These are phyloP conservation scores for Aspergillus bridgeri DNA, from an alignment of 495 filamentous ascomycete species.

Conservation along the genomic window DNA sequence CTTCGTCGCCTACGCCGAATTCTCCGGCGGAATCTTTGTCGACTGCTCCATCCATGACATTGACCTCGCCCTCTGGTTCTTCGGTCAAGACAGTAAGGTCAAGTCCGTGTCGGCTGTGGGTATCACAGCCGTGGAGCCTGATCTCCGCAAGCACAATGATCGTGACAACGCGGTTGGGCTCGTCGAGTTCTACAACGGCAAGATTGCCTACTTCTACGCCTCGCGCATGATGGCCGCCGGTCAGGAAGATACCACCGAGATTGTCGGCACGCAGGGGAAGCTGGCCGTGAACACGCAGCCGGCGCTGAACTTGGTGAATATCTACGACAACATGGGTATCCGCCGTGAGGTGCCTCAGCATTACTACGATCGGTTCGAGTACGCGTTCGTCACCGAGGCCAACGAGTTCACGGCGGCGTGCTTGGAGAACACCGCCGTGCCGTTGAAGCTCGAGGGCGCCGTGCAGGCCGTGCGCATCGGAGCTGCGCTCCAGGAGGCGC, in stretches of 20 bases:
- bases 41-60: slow-evolving; percentile 59
- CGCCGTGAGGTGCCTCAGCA: slow-evolving; percentile 53
- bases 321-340: slow-evolving; percentile 47
- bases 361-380: slow-evolving; percentile 61
- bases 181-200: slow-evolving; percentile 59
- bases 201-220: slow-evolving; percentile 59
- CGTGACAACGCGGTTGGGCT: slow-evolving; percentile 61
- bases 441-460: slow-evolving; percentile 51
- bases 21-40: slow-evolving; percentile 59
- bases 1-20: slow-evolving; percentile 55
- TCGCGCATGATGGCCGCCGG: slow-evolving; percentile 62
- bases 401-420: slow-evolving; percentile 56
- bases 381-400: slow-evolving; percentile 60
- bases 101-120: slow-evolving; percentile 53
- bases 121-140: slow-evolving; percentile 59
- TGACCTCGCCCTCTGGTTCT: slow-evolving; percentile 57
- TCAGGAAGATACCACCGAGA: slow-evolving; percentile 61
- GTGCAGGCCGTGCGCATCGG: slow-evolving; percentile 61
- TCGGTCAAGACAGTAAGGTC: slow-evolving; percentile 44
- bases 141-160: slow-evolving; percentile 55
- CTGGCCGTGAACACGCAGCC: slow-evolving; percentile 56
- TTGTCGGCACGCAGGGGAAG: slow-evolving; percentile 62
- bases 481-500: slow-evolving; percentile 55
- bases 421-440: slow-evolving; percentile 50
- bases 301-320: slow-evolving; percentile 47